Evolutionary conservation across 345 rosid genomes (phyloP).

Genomic region (Bretschneidera sinensis): DNA sequence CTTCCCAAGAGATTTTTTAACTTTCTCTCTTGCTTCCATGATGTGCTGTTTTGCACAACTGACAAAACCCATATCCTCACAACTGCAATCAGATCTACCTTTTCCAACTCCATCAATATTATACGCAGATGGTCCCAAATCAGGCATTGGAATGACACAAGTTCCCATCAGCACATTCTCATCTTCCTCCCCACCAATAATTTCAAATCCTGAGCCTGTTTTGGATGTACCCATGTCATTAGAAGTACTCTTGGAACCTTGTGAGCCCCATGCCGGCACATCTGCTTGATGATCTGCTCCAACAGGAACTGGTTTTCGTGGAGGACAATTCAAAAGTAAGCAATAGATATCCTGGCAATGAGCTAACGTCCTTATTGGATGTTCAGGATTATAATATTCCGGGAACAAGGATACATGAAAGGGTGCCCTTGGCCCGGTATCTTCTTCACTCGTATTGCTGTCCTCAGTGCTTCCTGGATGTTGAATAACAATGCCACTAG

Average conservation of each 20-base stretch:
- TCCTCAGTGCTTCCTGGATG: constrained; percentile 14
- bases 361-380: constrained; percentile 19
- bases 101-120: constrained; percentile 24
- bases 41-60: constrained; percentile 66
- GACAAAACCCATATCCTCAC: constrained; percentile 47
- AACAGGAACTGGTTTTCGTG: constrained; percentile 42
- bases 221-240: constrained; percentile 12
- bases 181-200: constrained; percentile 6
- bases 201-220: neutral
- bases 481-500: constrained; percentile 5
- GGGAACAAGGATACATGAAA: constrained; percentile 16
- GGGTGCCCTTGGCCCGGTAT: constrained; percentile 20
- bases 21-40: constrained; percentile 49
- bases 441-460: constrained; percentile 29
- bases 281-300: constrained; percentile 74
- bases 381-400: constrained; percentile 24
- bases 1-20: constrained; percentile 39
- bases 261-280: constrained; percentile 38
- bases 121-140: constrained; percentile 11
- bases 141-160: constrained; percentile 62
- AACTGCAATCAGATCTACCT: constrained; percentile 50
- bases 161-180: constrained; percentile 48
- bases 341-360: constrained; percentile 28
- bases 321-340: constrained; percentile 28
- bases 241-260: neutral